Evolutionary conservation across 1,284 basidiomycete species (phyloP).

Genomic region (Ustilago loliicola): DNA sequence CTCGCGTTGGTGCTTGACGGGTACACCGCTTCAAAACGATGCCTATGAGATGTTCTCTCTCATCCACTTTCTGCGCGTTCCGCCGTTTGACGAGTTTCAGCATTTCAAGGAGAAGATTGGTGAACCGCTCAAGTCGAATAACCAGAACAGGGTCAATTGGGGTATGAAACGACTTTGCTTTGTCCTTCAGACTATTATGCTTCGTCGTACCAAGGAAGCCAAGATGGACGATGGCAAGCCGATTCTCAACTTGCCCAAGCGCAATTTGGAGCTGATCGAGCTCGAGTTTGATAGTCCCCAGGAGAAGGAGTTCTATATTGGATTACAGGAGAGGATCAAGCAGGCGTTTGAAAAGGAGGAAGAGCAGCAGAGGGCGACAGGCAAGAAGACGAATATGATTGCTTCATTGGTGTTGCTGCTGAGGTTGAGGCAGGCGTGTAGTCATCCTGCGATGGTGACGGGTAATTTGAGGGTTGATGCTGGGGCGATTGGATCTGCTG

Average conservation of each 20-base stretch:
- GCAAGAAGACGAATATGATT: slow-evolving; percentile 79
- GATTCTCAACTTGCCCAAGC: slow-evolving; percentile 84
- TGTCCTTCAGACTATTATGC: slow-evolving; percentile 88
- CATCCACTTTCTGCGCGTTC: slow-evolving; percentile 87
- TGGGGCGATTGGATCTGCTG: slow-evolving; percentile 32
- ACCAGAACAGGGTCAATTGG: slow-evolving; percentile 61
- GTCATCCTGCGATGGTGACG: slow-evolving; percentile 59
- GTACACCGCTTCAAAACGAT: slow-evolving; percentile 79
- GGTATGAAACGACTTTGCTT: slow-evolving; percentile 74
- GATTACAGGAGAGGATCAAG: slow-evolving; percentile 81
- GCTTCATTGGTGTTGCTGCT: slow-evolving; percentile 86
- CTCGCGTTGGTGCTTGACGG: slow-evolving; percentile 70
- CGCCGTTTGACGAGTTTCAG: slow-evolving; percentile 84
- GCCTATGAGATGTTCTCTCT: slow-evolving; percentile 90
- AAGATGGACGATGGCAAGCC: slow-evolving; percentile 77
- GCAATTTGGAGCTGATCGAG: slow-evolving; percentile 80
- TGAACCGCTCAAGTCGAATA: slow-evolving; percentile 76
- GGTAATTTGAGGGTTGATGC: slow-evolving; percentile 44
- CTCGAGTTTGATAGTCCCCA: slow-evolving; percentile 71
- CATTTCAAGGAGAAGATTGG: slow-evolving; percentile 84
- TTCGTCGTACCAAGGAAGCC: slow-evolving; percentile 88
- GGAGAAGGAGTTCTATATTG: slow-evolving; percentile 85
- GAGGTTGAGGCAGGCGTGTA: slow-evolving; percentile 81
- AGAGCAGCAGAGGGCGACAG: slow-evolving; percentile 71
- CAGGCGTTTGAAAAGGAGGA: slow-evolving; percentile 74